These are phyloP conservation scores for Cystobasidium pallidum DNA, from an alignment of 1,284 basidiomycete genomes.

Conservation along the genomic window DNA sequence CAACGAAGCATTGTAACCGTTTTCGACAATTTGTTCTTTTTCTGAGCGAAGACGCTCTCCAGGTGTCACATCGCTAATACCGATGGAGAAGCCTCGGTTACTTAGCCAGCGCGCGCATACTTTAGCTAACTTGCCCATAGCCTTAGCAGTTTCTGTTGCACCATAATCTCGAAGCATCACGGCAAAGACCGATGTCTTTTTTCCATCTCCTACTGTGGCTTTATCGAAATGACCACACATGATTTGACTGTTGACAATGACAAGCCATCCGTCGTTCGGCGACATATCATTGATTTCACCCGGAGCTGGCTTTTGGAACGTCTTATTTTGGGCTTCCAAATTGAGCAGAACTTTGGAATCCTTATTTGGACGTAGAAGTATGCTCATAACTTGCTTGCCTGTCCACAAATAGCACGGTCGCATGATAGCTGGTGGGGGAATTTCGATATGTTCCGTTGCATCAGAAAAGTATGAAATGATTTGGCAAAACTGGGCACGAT, in stretches of 20 bases:
- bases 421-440: conserved; percentile 92
- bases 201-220: conserved; percentile 94
- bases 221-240: conserved; percentile 99
- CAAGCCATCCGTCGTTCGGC: conserved; percentile 97
- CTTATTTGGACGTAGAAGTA: conserved; percentile 93
- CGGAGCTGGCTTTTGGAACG: conserved; percentile 78
- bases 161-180: conserved; percentile 98
- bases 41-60: conserved; percentile 76
- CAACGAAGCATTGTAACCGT: conserved; percentile 85
- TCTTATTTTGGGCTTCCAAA: conserved; percentile 94
- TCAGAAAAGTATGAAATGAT: conserved; percentile 95
- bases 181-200: conserved; percentile 99
- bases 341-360: conserved; percentile 84
- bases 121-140: conserved; percentile 96
- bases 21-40: conserved; percentile 86
- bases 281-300: conserved; percentile 74
- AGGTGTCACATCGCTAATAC: conserved; percentile 98
- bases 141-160: conserved; percentile 86
- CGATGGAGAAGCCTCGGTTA: conserved; percentile 95
- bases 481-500: conserved; percentile 92
- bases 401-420: conserved; percentile 96
- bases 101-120: conserved; percentile 92
- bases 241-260: conserved; percentile 96
- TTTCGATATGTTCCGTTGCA: conserved; percentile 87
- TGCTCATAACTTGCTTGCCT: conserved; percentile 96